Conservation (phyloP, 495 filamentous ascomycete species). For the Penicillium roqueforti region DNA sequence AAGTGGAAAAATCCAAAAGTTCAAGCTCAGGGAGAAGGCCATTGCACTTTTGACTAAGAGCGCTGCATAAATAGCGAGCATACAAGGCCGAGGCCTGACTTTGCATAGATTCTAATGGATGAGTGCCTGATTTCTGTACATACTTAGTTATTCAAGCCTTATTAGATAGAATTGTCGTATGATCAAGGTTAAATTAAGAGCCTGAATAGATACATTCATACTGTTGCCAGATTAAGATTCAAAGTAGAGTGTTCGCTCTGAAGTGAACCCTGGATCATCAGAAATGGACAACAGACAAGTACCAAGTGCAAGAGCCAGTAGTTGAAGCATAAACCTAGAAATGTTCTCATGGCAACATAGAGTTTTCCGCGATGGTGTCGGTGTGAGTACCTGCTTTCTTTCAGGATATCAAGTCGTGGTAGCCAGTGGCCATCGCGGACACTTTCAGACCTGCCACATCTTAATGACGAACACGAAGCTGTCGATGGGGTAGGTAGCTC, state of each 20-base stretch:
- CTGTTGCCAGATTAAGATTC: neutral
- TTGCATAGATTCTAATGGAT: neutral
- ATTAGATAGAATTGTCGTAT: neutral
- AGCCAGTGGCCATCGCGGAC: neutral
- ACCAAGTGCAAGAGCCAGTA: neutral
- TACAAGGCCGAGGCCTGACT: neutral
- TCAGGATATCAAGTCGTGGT: neutral
- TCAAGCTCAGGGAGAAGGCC: slow-evolving; percentile 70
- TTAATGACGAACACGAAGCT: neutral
- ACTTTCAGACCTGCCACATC: neutral
- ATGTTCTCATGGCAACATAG: neutral
- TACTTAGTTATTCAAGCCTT: neutral
- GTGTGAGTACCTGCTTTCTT: neutral
- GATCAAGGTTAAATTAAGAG: neutral
- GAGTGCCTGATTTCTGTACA: neutral
- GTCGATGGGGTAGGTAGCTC: neutral
- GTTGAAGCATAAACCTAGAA: too few species aligned
- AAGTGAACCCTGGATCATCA: too few species aligned
- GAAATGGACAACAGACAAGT: too few species aligned
- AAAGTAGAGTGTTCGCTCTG: too few species aligned
- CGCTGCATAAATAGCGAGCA: slow-evolving; percentile 1
- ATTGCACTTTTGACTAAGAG: slow-evolving; percentile 39
- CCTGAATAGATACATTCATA: neutral
- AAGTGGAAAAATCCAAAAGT: slow-evolving; percentile 97
- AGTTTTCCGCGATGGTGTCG: neutral